Evolutionary conservation across 352 stramenopile genomes (phyloP), one percentile per base, ranked within the genome.

Genomic region (Blastocystis sp.): DNA sequence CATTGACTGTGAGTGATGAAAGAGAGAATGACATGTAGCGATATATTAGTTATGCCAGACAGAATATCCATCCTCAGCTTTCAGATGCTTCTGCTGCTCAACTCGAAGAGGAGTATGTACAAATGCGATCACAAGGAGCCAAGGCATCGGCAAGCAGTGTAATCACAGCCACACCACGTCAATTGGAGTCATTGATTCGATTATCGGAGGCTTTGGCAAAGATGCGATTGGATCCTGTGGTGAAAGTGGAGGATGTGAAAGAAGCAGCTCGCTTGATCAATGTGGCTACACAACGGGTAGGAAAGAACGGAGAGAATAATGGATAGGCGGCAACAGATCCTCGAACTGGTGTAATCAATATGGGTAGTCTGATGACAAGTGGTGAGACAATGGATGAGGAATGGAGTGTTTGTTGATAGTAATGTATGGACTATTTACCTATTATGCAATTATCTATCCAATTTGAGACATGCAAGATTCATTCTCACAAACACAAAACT

Each of bases 161-260:
- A 56, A 98, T 99, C 88, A 97, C 95, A 4, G 96, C 96, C 35
- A 90, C 88, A 46, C 96, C 96, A 32, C 92, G 96, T 11, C 96
- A 99, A 90, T 92, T 99, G 21, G 97, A 99, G 90, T 97, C 93
- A 61, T 91, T 99, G 6, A 98, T 99, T 89, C 95, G 96, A n/a
- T 93, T 98, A n/a, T 93, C 93, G 1, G 96, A 99, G 90, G 95
- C 94, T 2, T 37, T 63, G 69, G 69, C 43, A 4, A 80, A 63
- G 42, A 77, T 93, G 12, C 88, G 92, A 87, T 90, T 95, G 91
- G 90, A 93, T 77, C 87, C 90, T 73, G 88, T 86, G 32, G 90
- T 90, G 51, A 91, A 89, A 5, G 91, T 92, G 6, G 93, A 92
- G 67, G 97, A 97, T 88, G 98, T 96, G 61, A 98, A 99, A 89